Evolutionary conservation across 257 asterid genomes (phyloP).

Genomic region (Rhazya stricta): DNA sequence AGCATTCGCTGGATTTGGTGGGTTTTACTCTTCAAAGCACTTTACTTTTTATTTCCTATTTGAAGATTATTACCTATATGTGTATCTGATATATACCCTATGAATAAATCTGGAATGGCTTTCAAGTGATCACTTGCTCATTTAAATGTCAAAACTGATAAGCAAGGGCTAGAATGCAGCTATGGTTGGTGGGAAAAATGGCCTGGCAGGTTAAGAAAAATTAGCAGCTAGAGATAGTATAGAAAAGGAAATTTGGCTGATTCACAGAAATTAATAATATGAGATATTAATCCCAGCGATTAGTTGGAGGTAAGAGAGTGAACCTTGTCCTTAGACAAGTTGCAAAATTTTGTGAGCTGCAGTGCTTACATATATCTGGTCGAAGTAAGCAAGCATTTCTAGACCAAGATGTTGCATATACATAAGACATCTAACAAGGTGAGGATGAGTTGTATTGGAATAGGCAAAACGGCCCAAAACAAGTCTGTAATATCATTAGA

Average conservation of each 20-base stretch:
- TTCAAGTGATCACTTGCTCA: slow-evolving; percentile 2
- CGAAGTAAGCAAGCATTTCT: not conserved
- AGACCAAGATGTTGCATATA: not conserved
- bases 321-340: not conserved
- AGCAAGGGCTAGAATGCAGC: not conserved
- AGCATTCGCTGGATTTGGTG: slow-evolving; percentile 67
- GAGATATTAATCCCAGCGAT: not conserved
- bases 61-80: not conserved
- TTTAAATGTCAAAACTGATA: not conserved
- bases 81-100: not conserved
- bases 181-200: not conserved
- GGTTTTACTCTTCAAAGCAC: slow-evolving; percentile 5
- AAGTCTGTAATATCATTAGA: not conserved
- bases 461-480: not conserved
- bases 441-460: not conserved
- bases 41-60: not conserved
- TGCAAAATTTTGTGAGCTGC: not conserved
- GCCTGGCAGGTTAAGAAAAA: not conserved
- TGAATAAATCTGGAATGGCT: not conserved
- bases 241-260: not conserved
- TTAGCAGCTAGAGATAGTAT: not conserved
- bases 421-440: not conserved
- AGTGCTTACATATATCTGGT: not conserved
- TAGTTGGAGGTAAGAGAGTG: not conserved
- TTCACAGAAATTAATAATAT: not conserved